Percentiles rank a stretch among this genome's conserved stretches.
Conservation (phyloP, 2,329 filamentous ascomycete genomes). For the Scedosporium apiospermum region DNA sequence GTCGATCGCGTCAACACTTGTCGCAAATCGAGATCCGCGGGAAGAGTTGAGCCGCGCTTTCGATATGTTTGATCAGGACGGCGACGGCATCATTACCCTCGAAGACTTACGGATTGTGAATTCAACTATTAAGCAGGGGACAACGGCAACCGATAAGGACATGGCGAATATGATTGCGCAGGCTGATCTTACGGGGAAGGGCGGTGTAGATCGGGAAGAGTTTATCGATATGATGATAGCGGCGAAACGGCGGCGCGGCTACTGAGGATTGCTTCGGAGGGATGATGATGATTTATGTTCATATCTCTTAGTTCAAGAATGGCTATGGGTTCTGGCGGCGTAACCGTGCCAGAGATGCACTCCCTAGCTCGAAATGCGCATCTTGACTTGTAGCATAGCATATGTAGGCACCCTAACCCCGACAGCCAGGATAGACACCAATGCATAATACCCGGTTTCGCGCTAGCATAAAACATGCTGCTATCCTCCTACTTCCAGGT, state of each 20-base stretch:
- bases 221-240: slow-evolving; percentile 52
- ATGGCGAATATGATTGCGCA: slow-evolving; percentile 95
- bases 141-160: slow-evolving; percentile 82
- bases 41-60: slow-evolving; percentile 91
- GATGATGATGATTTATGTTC: neutral
- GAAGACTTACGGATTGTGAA: slow-evolving; percentile 83
- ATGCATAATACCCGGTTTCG: neutral
- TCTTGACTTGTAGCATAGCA: neutral
- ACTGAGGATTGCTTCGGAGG: neutral
- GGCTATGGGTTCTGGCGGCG: neutral
- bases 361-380: neutral
- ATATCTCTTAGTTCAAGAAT: neutral
- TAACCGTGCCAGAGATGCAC: neutral
- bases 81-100: slow-evolving; percentile 83
- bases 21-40: slow-evolving; percentile 72
- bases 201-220: slow-evolving; percentile 61
- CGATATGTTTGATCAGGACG: slow-evolving; percentile 82
- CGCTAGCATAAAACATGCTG: neutral
- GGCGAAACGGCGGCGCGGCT: slow-evolving; percentile 12
- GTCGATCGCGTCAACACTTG: slow-evolving; percentile 67
- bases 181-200: slow-evolving; percentile 90
- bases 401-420: neutral
- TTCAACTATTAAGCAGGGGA: slow-evolving; percentile 73
- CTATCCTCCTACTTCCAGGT: neutral
- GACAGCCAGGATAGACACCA: neutral